Evolutionary conservation across 2,329 filamentous ascomycete genomes (phyloP), one percentile per base, ranked within the genome.

Genomic region (Diaporthe longicolla): DNA sequence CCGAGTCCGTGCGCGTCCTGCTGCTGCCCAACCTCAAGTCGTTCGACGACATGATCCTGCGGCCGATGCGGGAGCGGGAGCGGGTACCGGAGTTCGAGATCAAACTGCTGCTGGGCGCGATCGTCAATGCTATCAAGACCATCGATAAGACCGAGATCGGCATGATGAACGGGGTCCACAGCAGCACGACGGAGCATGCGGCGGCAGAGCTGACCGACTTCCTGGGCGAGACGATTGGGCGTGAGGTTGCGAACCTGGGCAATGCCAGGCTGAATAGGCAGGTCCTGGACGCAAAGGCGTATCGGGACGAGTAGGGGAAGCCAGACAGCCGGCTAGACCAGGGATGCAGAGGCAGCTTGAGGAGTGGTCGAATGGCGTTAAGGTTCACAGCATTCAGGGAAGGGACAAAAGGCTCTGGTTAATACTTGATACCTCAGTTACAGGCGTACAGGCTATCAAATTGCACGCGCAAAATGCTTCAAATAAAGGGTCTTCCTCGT

Each of bases 1-100:
- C 88, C 29, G 89, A 91, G 79, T 87, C 88, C 10, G 86, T 91
- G 48, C 87, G 89, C 17, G 84, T 91, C 2, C 82, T 91, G 43
- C 85, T 90, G 17, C 81, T 91, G 45, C 87, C 88, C 24, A 90
- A 90, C 77, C 83, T 91, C 58, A 87, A 88, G 77, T 83, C 83
- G 19, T 89, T 91, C 71, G 89, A 90, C 78, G 78, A 83, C 0
- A 84, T 83, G 9, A 89, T 91, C 73, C 83, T 91, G 63, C 84
- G 86, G 74, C 89, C 88, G 7, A 81, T 91, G 55, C 86, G 82
- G 72, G 87, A 90, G 55, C 86, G 82, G 72, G 87, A 90, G 52
- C 88, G 86, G 78, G 84, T 74, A 21, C 43, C 70, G 6, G 66
- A 71, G 43, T 74, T 89, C 68, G 89, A 91, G 77, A 87, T 87